These are phyloP conservation scores for Barnettozyma botsteinii DNA, from an alignment of 805 yeast species.

Conservation along the genomic window DNA sequence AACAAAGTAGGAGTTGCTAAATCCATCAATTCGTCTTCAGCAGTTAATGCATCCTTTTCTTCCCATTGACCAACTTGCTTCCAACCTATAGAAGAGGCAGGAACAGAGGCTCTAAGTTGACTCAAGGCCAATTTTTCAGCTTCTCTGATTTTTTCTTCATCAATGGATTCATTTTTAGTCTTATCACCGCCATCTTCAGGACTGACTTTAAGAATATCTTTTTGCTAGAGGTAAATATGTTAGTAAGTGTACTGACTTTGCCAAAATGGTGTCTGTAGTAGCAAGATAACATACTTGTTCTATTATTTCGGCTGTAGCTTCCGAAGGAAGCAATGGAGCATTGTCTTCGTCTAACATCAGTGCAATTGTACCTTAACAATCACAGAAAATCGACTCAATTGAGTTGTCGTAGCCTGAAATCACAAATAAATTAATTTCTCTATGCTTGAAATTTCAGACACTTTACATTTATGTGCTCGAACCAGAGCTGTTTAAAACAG, in stretches of 20 bases:
- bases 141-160: conserved; percentile 15
- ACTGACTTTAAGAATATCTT: conserved; percentile 16
- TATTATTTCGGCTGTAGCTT: not conserved
- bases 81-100: conserved; percentile 85
- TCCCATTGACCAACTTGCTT: conserved; percentile 89
- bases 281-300: not conserved
- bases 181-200: conserved; percentile 4
- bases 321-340: conserved; percentile 16
- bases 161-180: conserved; percentile 12
- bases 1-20: conserved; percentile 66
- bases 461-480: too few species aligned
- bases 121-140: conserved; percentile 25
- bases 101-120: conserved; percentile 42
- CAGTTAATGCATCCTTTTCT: conserved; percentile 54
- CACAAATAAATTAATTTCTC: too few species aligned
- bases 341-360: conserved; percentile 6
- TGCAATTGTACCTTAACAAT: too few species aligned
- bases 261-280: too few species aligned
- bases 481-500: too few species aligned
- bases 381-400: too few species aligned
- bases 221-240: conserved; percentile 12
- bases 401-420: too few species aligned
- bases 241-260: too few species aligned
- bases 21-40: conserved; percentile 69
- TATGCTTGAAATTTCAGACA: too few species aligned